A percentile compares a stretch with the other conserved stretches of the same genome.
Evolutionary conservation across 768 basidiomycete species (phyloP).

Genomic region (Pleurotus tuber-regium): DNA sequence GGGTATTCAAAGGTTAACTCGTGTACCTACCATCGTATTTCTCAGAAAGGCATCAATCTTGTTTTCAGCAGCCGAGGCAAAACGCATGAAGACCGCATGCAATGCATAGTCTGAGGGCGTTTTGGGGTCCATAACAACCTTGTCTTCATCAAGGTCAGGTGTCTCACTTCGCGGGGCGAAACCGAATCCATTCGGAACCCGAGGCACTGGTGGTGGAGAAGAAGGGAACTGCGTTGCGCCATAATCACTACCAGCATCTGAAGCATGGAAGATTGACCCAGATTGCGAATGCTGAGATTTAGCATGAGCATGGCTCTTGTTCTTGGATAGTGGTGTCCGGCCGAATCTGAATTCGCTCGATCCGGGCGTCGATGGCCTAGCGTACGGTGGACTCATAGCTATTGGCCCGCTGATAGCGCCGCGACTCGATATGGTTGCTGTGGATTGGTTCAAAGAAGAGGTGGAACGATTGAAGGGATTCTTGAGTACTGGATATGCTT

Average conservation of each 20-base stretch:
- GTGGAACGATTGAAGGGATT: constrained; percentile 83
- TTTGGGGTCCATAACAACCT: constrained; percentile 66
- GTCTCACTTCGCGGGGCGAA: constrained; percentile 52
- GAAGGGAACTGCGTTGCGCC: constrained; percentile 48
- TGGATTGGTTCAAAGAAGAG: constrained; percentile 68
- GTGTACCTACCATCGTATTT: constrained; percentile 55
- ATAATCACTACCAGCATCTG: constrained; percentile 71
- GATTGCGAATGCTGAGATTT: constrained; percentile 79
- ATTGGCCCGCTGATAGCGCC: constrained; percentile 31
- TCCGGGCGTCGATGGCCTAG: constrained; percentile 61
- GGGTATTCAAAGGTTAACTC: constrained; percentile 1
- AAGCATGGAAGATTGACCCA: constrained; percentile 69
- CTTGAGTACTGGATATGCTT: constrained; percentile 68
- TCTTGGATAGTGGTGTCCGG: constrained; percentile 14
- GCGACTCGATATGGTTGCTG: constrained; percentile 33
- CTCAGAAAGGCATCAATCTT: constrained; percentile 78
- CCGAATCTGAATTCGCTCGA: constrained; percentile 40
- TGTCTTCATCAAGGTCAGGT: constrained; percentile 66
- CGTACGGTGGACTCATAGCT: constrained; percentile 49
- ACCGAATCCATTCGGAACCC: constrained; percentile 59
- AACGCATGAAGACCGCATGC: constrained; percentile 85
- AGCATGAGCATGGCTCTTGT: constrained; percentile 19
- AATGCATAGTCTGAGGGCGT: constrained; percentile 88
- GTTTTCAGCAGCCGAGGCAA: constrained; percentile 73
- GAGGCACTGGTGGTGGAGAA: constrained; percentile 78